Conservation (phyloP, 148 eudicot species). For the Arctostaphylos glauca region DNA sequence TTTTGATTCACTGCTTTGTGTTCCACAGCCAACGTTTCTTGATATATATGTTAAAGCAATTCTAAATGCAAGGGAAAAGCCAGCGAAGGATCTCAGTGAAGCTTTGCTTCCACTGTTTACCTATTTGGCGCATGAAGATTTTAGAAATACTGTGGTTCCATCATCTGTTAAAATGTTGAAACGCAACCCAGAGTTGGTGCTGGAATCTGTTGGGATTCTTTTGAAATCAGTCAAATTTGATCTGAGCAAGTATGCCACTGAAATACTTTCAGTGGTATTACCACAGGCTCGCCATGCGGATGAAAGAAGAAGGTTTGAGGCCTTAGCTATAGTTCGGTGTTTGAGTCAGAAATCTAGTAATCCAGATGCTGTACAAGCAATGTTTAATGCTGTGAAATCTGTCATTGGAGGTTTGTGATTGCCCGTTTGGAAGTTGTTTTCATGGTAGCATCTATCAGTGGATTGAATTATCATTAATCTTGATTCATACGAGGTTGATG, state of each 20-base stretch:
- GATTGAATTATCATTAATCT: neutral
- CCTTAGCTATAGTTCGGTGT: conserved; percentile 65
- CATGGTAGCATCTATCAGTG: conserved; percentile 15
- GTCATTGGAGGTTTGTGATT: conserved; percentile 71
- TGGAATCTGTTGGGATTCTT: conserved; percentile 75
- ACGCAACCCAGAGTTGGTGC: conserved; percentile 91
- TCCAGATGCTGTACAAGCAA: conserved; percentile 80
- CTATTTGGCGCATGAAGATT: conserved; percentile 78
- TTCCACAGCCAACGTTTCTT: conserved; percentile 65
- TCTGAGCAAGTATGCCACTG: conserved; percentile 79
- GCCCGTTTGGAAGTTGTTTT: neutral
- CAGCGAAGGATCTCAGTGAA: conserved; percentile 64
- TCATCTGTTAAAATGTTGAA: conserved; percentile 91
- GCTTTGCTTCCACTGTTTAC: conserved; percentile 71
- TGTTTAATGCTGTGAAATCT: conserved; percentile 65
- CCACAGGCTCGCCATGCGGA: conserved; percentile 93
- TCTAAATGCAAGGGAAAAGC: conserved; percentile 78
- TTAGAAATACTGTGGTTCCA: conserved; percentile 65
- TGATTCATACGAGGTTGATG: conserved; percentile 1
- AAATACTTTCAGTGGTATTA: conserved; percentile 68
- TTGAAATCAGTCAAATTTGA: conserved; percentile 71
- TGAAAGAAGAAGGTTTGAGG: conserved; percentile 75
- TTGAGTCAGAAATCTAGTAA: conserved; percentile 87
- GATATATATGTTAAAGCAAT: conserved; percentile 78
- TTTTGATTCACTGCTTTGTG: conserved; percentile 20